phyloP scores from a whole-genome alignment of 495 filamentous ascomycete species.

The Trichoderma reesei region DNA sequence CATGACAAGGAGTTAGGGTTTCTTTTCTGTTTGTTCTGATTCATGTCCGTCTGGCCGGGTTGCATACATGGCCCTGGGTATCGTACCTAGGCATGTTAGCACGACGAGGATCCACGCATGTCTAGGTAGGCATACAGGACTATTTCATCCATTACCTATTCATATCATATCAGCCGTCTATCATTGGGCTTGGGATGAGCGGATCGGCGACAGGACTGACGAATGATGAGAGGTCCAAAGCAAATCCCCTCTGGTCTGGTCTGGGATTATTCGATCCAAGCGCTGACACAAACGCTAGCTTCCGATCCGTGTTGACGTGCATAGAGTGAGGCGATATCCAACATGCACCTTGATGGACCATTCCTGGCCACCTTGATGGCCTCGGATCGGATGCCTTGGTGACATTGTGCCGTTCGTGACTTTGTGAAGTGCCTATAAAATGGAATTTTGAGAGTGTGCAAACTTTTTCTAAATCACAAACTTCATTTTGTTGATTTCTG shows the following conservation, averaged over 20 bases:
- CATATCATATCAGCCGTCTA: neutral
- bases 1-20: neutral
- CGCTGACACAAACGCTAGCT: neutral
- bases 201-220: neutral
- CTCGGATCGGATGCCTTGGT: neutral
- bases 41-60: neutral
- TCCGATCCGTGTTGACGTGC: neutral
- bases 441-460: neutral
- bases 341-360: neutral
- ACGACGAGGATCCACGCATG: too few species aligned
- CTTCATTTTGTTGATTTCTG: neutral
- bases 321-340: neutral
- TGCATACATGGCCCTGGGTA: too few species aligned
- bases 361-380: neutral
- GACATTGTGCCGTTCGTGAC: neutral
- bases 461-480: neutral
- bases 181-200: neutral
- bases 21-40: neutral
- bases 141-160: neutral
- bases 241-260: neutral
- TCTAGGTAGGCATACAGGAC: too few species aligned
- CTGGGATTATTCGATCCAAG: neutral
- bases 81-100: too few species aligned
- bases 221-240: neutral
- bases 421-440: neutral